Evolutionary conservation across 208 protist species (phyloP).

Genomic region (Leishmania tarentolae): DNA sequence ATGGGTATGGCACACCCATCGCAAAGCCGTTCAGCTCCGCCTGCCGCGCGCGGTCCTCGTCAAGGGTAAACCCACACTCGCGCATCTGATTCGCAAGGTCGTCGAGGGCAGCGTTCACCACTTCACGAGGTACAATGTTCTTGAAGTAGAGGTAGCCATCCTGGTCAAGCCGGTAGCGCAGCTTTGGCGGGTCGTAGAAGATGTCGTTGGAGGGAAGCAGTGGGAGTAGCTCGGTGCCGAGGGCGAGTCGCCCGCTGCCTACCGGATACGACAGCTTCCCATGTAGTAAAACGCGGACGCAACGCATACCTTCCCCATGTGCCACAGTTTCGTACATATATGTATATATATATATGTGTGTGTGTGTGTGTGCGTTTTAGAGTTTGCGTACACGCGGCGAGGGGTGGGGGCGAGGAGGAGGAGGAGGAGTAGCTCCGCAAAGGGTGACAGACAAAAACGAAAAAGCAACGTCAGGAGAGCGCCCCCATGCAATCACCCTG

Average conservation of each 20-base stretch:
- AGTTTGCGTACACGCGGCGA: not conserved
- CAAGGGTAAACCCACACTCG: slow-evolving; percentile 56
- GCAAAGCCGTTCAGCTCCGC: slow-evolving; percentile 59
- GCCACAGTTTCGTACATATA: not conserved
- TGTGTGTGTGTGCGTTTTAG: not conserved
- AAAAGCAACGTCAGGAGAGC: not conserved
- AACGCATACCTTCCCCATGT: slow-evolving; percentile 36
- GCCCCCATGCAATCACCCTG: not conserved
- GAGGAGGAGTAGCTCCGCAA: not conserved
- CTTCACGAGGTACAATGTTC: slow-evolving; percentile 67
- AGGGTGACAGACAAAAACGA: not conserved
- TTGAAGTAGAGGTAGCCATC: slow-evolving; percentile 90
- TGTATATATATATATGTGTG: no score
- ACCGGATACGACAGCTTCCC: slow-evolving; percentile 69
- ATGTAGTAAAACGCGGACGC: slow-evolving; percentile 42
- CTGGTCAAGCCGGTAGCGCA: slow-evolving; percentile 79
- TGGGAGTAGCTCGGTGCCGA: slow-evolving; percentile 69
- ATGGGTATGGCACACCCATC: slow-evolving; percentile 72
- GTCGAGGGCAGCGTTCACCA: slow-evolving; percentile 57
- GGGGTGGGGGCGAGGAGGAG: no score
- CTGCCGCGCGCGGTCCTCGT: slow-evolving; percentile 48
- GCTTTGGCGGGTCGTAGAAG: slow-evolving; percentile 83
- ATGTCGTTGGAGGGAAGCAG: slow-evolving; percentile 85
- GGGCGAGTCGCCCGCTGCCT: slow-evolving; percentile 48
- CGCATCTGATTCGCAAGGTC: slow-evolving; percentile 73